Percentiles rank a stretch among this genome's conserved stretches.
Evolutionary conservation across 140 eudicot genomes (phyloP).

Genomic region (Cichorium intybus): DNA sequence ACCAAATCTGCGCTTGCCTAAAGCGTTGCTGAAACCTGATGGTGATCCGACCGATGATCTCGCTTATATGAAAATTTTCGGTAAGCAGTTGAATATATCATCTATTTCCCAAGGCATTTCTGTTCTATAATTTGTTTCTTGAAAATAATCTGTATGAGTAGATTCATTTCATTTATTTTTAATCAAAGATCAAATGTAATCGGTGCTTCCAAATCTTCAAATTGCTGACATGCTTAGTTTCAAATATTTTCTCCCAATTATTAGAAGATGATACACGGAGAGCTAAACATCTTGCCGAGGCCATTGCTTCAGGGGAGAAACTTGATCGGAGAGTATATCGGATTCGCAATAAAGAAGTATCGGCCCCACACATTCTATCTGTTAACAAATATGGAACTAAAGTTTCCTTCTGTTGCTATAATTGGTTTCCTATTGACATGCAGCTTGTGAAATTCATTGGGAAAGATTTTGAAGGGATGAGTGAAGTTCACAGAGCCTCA

Average conservation of each 20-base stretch:
- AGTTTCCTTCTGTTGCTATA: not conserved
- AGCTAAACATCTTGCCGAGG: constrained; percentile 23
- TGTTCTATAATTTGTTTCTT: too few relatives aligned
- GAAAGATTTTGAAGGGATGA: not conserved
- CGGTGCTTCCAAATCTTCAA: too few relatives aligned
- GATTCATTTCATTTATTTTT: too few relatives aligned
- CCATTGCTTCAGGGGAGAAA: constrained; percentile 22
- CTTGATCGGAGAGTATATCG: constrained; percentile 18
- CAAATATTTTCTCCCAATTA: not conserved
- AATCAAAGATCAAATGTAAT: too few relatives aligned
- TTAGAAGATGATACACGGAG: constrained; percentile 21
- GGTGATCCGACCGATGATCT: constrained; percentile 16
- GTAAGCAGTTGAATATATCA: not conserved
- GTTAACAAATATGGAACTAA: not conserved
- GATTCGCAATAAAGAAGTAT: constrained; percentile 25
- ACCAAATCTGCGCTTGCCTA: constrained; percentile 26
- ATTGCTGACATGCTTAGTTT: too few relatives aligned
- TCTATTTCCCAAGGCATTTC: too few relatives aligned
- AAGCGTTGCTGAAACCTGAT: constrained; percentile 13
- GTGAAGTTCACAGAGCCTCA: not conserved
- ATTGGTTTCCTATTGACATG: not conserved
- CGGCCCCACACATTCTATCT: not conserved
- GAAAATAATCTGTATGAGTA: not conserved
- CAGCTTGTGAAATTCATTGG: not conserved
- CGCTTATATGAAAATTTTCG: constrained; percentile 11